Evolutionary conservation across 495 filamentous ascomycete genomes (phyloP).

Genomic region (Aspergillus affinis): DNA sequence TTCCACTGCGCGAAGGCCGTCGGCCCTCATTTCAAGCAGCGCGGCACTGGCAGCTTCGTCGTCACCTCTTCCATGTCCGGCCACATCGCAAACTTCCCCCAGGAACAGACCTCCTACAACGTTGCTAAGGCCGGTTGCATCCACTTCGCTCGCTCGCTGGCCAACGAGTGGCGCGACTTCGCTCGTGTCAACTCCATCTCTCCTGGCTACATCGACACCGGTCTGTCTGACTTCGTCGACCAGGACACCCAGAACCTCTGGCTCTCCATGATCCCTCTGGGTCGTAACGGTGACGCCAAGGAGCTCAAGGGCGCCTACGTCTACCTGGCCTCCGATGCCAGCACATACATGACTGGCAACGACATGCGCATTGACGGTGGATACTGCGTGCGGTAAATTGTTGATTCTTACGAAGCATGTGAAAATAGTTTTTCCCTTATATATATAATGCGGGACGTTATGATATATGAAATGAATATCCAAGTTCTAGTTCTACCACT

Average conservation of each 20-base stretch:
- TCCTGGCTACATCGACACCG: constrained; percentile 79
- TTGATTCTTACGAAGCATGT: background rate
- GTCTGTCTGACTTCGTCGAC: constrained; percentile 72
- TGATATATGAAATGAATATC: background rate
- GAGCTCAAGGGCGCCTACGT: constrained; percentile 85
- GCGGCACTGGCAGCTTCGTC: constrained; percentile 59
- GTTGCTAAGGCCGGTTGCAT: constrained; percentile 67
- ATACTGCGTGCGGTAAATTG: constrained; percentile 43
- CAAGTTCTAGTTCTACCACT: no score
- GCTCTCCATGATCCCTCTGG: constrained; percentile 74
- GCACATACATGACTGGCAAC: constrained; percentile 79
- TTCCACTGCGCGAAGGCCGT: constrained; percentile 71
- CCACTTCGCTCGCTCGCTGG: constrained; percentile 58
- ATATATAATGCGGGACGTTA: constrained; percentile 3
- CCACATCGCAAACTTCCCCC: constrained; percentile 75
- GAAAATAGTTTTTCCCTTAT: background rate
- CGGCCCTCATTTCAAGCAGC: constrained; percentile 62
- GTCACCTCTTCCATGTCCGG: constrained; percentile 69
- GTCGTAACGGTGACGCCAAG: constrained; percentile 70
- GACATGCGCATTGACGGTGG: constrained; percentile 77
- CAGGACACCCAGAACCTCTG: constrained; percentile 69
- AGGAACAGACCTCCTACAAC: constrained; percentile 81
- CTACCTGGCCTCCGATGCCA: constrained; percentile 72
- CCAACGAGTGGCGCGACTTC: constrained; percentile 78
- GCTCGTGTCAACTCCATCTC: constrained; percentile 73